A percentile compares a stretch with the other conserved stretches of the same genome.
Conservation (phyloP, 2,329 filamentous ascomycete genomes). For the Epichloe bromicola region DNA sequence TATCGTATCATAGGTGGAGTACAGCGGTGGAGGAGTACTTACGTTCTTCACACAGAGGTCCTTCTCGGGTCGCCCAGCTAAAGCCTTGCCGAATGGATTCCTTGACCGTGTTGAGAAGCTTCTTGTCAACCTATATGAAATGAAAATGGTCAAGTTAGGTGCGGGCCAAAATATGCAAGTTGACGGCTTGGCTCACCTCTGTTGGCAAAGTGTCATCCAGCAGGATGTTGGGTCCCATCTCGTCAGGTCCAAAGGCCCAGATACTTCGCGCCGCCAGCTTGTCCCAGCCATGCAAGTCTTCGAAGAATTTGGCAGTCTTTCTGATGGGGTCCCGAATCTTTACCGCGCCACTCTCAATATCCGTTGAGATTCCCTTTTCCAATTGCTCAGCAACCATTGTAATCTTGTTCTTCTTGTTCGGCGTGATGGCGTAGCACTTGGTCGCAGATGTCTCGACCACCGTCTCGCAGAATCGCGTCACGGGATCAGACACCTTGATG, state of each 20-base stretch:
- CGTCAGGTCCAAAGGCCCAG: slow-evolving; percentile 96
- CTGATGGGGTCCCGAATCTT: slow-evolving; percentile 86
- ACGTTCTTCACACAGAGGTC: slow-evolving; percentile 95
- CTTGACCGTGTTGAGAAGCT: slow-evolving; percentile 70
- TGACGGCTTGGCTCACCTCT: slow-evolving; percentile 40
- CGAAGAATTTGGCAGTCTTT: slow-evolving; percentile 92
- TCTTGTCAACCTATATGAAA: slow-evolving; percentile 63
- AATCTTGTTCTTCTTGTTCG: slow-evolving; percentile 99
- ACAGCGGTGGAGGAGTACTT: slow-evolving; percentile 28
- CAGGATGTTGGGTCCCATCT: slow-evolving; percentile 86
- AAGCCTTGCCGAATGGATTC: slow-evolving; percentile 94
- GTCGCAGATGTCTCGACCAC: slow-evolving; percentile 95
- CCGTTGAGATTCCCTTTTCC: slow-evolving; percentile 85
- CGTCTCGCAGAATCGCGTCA: slow-evolving; percentile 95
- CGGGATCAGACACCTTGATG: slow-evolving; percentile 94
- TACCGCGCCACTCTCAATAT: slow-evolving; percentile 84
- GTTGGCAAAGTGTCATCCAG: slow-evolving; percentile 93
- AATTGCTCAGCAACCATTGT: slow-evolving; percentile 96
- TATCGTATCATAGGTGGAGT: not conserved
- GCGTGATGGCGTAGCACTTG: slow-evolving; percentile 94
- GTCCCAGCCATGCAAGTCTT: slow-evolving; percentile 95
- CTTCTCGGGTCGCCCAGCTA: slow-evolving; percentile 90
- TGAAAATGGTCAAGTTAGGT: not conserved
- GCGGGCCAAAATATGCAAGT: not conserved
- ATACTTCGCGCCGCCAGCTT: slow-evolving; percentile 87